Percentiles rank a stretch among this genome's conserved stretches.
phyloP scores from a whole-genome alignment of 2,329 filamentous ascomycete species.

The Alternaria sp. region DNA sequence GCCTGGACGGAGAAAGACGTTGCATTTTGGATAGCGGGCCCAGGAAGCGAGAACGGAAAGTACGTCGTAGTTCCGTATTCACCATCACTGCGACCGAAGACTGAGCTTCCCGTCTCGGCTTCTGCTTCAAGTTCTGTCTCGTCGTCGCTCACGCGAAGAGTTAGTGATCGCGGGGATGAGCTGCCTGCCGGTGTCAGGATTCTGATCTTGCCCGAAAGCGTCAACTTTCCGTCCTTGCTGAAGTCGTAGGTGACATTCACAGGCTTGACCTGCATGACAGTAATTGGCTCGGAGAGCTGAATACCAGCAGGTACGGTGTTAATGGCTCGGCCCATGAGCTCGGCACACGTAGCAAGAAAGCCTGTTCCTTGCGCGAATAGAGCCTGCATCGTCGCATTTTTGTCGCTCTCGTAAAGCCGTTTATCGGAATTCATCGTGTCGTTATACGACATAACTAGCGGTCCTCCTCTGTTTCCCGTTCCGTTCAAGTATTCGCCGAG shows the following conservation, averaged over 20 bases:
- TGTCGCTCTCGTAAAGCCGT: slow-evolving; percentile 33
- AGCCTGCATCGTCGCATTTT: slow-evolving; percentile 30
- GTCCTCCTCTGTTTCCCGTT: slow-evolving; percentile 30
- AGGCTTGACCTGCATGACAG: not conserved
- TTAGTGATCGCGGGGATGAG: not conserved
- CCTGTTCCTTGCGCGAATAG: slow-evolving; percentile 11
- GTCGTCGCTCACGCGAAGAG: not conserved
- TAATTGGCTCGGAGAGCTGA: not conserved
- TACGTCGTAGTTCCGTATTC: not conserved
- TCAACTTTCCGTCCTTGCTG: not conserved
- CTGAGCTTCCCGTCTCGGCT: not conserved
- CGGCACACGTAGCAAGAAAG: slow-evolving; percentile 6
- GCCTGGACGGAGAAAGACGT: not conserved
- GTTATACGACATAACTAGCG: slow-evolving; percentile 30
- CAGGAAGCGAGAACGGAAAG: not conserved
- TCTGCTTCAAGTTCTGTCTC: not conserved
- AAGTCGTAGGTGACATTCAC: not conserved
- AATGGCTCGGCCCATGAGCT: slow-evolving; percentile 9
- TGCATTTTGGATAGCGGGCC: not conserved
- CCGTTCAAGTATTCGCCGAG: slow-evolving; percentile 36
- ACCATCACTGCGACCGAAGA: not conserved
- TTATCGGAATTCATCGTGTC: slow-evolving; percentile 33
- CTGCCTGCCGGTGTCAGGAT: not conserved
- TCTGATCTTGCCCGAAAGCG: not conserved
- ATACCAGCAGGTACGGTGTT: slow-evolving; percentile 11